Evolutionary conservation across 495 filamentous ascomycete species (phyloP).

Genomic region (Chaetomium cochliodes): DNA sequence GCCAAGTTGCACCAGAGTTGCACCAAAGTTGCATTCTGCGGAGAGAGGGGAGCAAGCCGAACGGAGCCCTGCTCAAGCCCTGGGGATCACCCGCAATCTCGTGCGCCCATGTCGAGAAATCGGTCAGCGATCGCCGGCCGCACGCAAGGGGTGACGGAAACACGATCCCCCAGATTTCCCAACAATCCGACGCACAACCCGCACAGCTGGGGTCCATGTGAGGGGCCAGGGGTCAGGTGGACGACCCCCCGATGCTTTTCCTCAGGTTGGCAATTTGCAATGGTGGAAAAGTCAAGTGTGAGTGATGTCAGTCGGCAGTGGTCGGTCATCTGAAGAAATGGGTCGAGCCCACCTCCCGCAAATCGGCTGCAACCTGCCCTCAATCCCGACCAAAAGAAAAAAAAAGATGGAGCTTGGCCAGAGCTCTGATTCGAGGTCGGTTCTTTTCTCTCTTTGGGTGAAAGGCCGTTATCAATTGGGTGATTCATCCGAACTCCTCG

Average conservation of each 20-base stretch:
- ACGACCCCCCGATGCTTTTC: not conserved
- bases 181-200: conserved; percentile 3
- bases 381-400: not conserved
- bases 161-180: conserved; percentile 18
- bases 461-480: not conserved
- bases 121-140: conserved; percentile 9
- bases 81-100: conserved; percentile 22
- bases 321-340: not conserved
- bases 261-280: not conserved
- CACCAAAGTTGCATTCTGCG: conserved; percentile 9
- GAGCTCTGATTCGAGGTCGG: not conserved
- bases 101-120: conserved; percentile 4
- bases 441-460: not conserved
- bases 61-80: not conserved
- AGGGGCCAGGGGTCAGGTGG: not conserved
- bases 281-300: not conserved
- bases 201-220: not conserved
- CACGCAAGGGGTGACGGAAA: conserved; percentile 1
- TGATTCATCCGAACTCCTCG: not conserved
- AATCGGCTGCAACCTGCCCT: conserved; percentile 8
- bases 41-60: conserved; percentile 13
- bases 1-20: not conserved
- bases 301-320: conserved; percentile 4
- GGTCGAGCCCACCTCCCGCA: not conserved
- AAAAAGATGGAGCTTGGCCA: not conserved